Evolutionary conservation across 169 alveolate genomes (phyloP), one percentile per base, ranked within the genome.

Genomic region (Plasmodium adleri): DNA sequence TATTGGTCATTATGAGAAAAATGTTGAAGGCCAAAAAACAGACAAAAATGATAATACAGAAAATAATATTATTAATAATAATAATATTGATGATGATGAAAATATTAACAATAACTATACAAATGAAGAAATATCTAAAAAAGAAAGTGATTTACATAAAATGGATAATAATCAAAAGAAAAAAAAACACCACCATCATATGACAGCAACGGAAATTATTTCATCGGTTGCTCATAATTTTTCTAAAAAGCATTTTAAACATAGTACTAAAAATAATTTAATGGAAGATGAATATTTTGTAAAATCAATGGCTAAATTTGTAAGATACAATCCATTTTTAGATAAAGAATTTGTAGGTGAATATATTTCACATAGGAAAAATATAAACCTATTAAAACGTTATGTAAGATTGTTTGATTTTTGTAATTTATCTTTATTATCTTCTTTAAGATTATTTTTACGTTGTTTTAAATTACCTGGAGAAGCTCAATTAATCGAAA

Each of bases 401-500:
- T 96, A 94, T 88, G 94, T 94, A 56, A 80, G 93, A 68, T 87
- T 94, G 5, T 95, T 96, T 92, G 88, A 78, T 54, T 96, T 96
- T 76, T 74, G 95, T 60, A 95, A 94, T 32, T 73, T 95, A 68
- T 94, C 97, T 8, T 87, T 97, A 39, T 97, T 96, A 28, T 94
- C 90, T 90, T 97, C 98, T 3, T 89, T 97, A 22, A 92, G 98
- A 72, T 71, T 75, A 56, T 92, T 96, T 66, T 78, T 97, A 66
- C 83, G 95, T 15, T 88, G 97, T 15, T 97, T 96, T 92, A 94
- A 96, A 80, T 86, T 97, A 45, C 98, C 98, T 0, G 98, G 98
- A 1, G 99, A 97, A 88, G 94, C 98, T 5, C 98, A 97, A 67
- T 96, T 95, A 75, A 96, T 97, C 50, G 98, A 96, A 75, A 88